These are phyloP conservation scores for Thalassiosira sp. DNA, from an alignment of 352 stramenopile species.

Conservation along the genomic window DNA sequence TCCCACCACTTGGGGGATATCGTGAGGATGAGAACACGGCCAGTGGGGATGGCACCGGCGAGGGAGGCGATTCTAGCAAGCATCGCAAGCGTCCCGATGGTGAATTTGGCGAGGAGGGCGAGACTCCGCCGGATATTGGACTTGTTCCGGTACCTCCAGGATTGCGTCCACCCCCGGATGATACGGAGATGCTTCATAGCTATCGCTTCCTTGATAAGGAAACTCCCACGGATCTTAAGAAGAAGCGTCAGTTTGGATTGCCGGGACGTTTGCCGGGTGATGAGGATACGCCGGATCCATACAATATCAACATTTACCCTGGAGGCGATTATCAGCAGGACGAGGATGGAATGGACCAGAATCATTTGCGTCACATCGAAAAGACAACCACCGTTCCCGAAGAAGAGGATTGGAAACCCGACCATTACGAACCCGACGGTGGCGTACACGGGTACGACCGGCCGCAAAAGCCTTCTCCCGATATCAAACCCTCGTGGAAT, in stretches of 20 bases:
- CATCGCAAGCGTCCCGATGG: not conserved
- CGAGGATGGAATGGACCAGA: too few species aligned
- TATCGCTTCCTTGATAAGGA: conserved; percentile 3
- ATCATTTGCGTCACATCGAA: too few species aligned
- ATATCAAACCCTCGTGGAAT: too few species aligned
- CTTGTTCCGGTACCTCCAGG: not conserved
- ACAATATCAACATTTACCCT: conserved; percentile 19
- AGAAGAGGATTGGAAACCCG: too few species aligned
- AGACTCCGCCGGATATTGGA: not conserved
- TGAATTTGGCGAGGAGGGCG: not conserved
- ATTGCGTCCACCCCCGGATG: not conserved
- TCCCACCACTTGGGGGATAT: conserved; percentile 6
- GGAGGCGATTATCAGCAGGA: too few species aligned
- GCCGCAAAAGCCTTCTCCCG: too few species aligned
- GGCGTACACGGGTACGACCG: too few species aligned
- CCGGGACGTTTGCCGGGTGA: conserved; percentile 10
- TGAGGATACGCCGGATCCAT: not conserved
- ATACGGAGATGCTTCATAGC: conserved; percentile 3
- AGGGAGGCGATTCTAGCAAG: not conserved
- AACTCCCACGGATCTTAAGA: not conserved
- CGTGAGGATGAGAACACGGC: not conserved
- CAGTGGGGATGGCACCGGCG: not conserved
- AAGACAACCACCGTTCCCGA: too few species aligned
- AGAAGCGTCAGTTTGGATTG: conserved; percentile 5
- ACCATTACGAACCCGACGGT: too few species aligned